Conservation (phyloP, 768 basidiomycete species). For the Dioszegia hungarica region DNA sequence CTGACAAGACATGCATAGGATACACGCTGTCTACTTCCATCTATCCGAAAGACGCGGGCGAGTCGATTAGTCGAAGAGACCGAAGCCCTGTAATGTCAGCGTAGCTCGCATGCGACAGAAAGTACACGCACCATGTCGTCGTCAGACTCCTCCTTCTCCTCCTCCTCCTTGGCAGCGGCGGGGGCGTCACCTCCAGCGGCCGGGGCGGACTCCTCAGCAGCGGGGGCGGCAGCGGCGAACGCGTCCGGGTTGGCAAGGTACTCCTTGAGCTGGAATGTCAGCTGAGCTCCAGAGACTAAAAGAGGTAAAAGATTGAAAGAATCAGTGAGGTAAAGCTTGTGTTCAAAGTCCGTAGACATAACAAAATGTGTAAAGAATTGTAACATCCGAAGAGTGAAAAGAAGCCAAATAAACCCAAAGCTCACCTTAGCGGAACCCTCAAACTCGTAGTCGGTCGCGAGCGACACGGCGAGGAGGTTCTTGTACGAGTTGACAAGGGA, state of each 20-base stretch:
- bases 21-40: not conserved
- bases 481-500: slow-evolving; percentile 99
- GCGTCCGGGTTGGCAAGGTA: slow-evolving; percentile 97
- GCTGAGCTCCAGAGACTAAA: slow-evolving; percentile 7
- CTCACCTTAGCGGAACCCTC: slow-evolving; percentile 87
- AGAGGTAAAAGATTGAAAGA: slow-evolving; percentile 1
- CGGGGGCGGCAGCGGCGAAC: slow-evolving; percentile 77
- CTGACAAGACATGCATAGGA: slow-evolving; percentile 7
- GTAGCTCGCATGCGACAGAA: not conserved
- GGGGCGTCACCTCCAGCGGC: slow-evolving; percentile 56
- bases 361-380: slow-evolving; percentile 31
- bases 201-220: slow-evolving; percentile 53
- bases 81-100: slow-evolving; percentile 39
- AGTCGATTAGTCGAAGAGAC: slow-evolving; percentile 50
- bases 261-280: slow-evolving; percentile 69
- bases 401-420: slow-evolving; percentile 8
- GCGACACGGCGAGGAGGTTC: slow-evolving; percentile 84
- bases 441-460: slow-evolving; percentile 90
- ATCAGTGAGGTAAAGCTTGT: slow-evolving; percentile 31
- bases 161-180: slow-evolving; percentile 59
- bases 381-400: slow-evolving; percentile 35
- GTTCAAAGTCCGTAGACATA: slow-evolving; percentile 3
- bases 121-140: slow-evolving; percentile 36
- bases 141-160: slow-evolving; percentile 58
- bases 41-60: not conserved